Evolutionary conservation across 352 stramenopile species (phyloP), one percentile per base, ranked within the genome.

Genomic region (Blastocystis sp.): DNA sequence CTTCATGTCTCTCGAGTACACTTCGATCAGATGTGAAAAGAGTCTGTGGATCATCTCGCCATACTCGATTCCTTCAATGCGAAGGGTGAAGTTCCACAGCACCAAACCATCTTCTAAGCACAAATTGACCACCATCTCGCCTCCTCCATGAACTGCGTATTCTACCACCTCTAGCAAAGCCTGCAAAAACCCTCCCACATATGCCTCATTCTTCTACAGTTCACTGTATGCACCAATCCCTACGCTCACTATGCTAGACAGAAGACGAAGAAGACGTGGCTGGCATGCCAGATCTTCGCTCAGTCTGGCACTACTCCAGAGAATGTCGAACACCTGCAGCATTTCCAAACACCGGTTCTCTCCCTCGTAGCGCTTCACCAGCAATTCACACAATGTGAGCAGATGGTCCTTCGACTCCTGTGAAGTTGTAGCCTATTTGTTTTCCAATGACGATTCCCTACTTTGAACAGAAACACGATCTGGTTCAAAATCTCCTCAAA

Each of bases 1-100:
- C 56, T 85, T 85, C 73, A 85, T 85, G 34, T 66, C 24, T 16
- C 54, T 50, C 56, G 53, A 68, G 39, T 85, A 85, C 18, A 66
- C 56, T 16, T 69, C 7, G 9, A 85, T 13, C 0, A 85, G 53
- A 26, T 18, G 34, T 24, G 24, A 16, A 45, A 85, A 85, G 8
- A 85, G 39, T 11, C 20, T 24, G 56, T 85, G 73, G 11, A 85
- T n/a, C 47, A 18, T 7, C 24, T 59, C 45, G 2, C n/a, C 16
- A n/a, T 85, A 85, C 34, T 30, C 34, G 2, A 68, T 4, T 37
- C 24, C 18, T n/a, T 47, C 30, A 2, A 66, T n/a, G n/a, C 45
- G 50, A 18, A 85, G 59, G 13, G 45, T n/a, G n/a, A 13, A 6
- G 47, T 45, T 68, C 73, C 73, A 85, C 39, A 85, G 39, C 2